These are phyloP conservation scores for Volvariella volvacea DNA, from an alignment of 1,284 basidiomycete species.

Conservation along the genomic window DNA sequence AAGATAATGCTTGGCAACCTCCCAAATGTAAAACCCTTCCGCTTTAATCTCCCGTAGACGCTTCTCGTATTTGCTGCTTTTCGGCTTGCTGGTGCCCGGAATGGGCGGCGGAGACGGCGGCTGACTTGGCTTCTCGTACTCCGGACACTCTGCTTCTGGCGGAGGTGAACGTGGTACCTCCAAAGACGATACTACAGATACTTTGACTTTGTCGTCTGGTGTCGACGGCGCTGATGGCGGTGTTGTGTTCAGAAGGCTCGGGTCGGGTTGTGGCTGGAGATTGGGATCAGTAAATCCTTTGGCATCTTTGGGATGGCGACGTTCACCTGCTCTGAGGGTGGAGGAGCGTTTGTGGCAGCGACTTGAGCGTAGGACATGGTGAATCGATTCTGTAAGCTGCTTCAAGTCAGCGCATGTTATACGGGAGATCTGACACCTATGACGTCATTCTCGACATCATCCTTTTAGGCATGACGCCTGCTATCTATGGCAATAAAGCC, in stretches of 20 bases:
- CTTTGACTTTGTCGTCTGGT: constrained; percentile 45
- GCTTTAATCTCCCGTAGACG: constrained; percentile 44
- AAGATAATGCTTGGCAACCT: constrained; percentile 51
- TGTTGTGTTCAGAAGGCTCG: constrained; percentile 52
- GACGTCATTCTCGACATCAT: too few relatives aligned
- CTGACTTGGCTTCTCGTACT: not conserved
- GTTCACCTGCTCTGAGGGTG: constrained; percentile 36
- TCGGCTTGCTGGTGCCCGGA: constrained; percentile 7
- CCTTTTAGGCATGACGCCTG: too few relatives aligned
- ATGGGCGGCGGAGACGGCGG: constrained; percentile 6
- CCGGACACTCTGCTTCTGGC: constrained; percentile 7
- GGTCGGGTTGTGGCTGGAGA: constrained; percentile 54
- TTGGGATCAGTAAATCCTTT: constrained; percentile 6
- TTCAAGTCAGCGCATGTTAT: too few relatives aligned
- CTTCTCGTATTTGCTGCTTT: constrained; percentile 20
- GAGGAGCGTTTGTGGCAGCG: constrained; percentile 49
- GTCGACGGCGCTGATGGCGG: constrained; percentile 36
- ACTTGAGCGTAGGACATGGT: constrained; percentile 50
- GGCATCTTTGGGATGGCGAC: too few relatives aligned
- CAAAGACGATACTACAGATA: constrained; percentile 46
- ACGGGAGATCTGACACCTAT: too few relatives aligned
- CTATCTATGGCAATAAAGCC: not conserved
- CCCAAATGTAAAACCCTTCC: constrained; percentile 49
- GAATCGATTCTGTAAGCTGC: too few relatives aligned
- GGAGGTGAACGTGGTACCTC: constrained; percentile 34